phyloP scores from a whole-genome alignment of 305 asterid genomes.

The Ajuga reptans region DNA sequence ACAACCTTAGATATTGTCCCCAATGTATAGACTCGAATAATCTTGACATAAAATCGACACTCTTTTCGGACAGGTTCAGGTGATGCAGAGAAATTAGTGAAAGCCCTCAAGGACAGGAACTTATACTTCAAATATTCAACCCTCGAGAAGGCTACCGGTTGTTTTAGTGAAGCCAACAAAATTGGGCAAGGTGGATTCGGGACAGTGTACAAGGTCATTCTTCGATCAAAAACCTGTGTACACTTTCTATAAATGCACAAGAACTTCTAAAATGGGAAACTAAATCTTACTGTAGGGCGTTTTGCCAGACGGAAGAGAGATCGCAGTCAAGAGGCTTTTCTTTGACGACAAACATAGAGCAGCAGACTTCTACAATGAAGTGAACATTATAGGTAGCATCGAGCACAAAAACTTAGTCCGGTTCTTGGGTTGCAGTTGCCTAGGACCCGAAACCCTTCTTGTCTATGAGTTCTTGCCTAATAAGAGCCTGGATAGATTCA shows the following conservation, averaged over 20 bases:
- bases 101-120: constrained; percentile 42
- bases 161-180: constrained; percentile 54
- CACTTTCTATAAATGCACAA: background rate
- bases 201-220: constrained; percentile 48
- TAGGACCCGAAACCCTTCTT: constrained; percentile 80
- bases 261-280: background rate
- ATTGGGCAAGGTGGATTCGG: constrained; percentile 82
- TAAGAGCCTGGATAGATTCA: constrained; percentile 63
- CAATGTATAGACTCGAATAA: background rate
- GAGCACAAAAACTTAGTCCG: constrained; percentile 70
- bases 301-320: constrained; percentile 70
- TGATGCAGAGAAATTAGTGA: constrained; percentile 35
- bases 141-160: constrained; percentile 55
- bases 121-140: constrained; percentile 52
- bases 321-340: constrained; percentile 83
- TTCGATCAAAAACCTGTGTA: background rate
- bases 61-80: constrained; percentile 20
- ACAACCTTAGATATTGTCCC: background rate
- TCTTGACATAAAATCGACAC: background rate
- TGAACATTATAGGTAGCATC: constrained; percentile 67
- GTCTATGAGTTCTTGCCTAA: constrained; percentile 69
- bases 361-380: constrained; percentile 79
- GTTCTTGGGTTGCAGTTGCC: constrained; percentile 73
- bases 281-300: constrained; percentile 47
- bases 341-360: constrained; percentile 64